Evolutionary conservation across 495 filamentous ascomycete species (phyloP).

Genomic region (Letharia columbiana): DNA sequence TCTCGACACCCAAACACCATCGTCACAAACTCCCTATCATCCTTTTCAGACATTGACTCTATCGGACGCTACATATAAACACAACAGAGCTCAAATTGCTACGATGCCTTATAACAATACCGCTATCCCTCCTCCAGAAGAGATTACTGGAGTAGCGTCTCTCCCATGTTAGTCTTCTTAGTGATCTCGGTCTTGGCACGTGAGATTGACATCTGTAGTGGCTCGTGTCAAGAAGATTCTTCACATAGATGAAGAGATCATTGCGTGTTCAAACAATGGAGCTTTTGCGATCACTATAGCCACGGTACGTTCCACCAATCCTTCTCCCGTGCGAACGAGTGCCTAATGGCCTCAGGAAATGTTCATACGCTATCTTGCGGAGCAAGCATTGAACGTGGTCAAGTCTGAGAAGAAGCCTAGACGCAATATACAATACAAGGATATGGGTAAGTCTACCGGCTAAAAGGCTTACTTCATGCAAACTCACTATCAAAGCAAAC

Average conservation of each 20-base stretch:
- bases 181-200: not conserved
- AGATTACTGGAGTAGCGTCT: slow-evolving; percentile 74
- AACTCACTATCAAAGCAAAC: slow-evolving; percentile 46
- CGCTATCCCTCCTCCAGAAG: slow-evolving; percentile 67
- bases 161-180: slow-evolving; percentile 62
- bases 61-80: not conserved
- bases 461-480: not conserved
- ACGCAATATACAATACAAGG: slow-evolving; percentile 92
- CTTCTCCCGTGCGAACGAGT: not conserved
- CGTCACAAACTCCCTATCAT: not conserved
- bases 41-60: not conserved
- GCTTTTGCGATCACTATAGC: slow-evolving; percentile 92
- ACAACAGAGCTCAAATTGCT: not conserved
- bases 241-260: slow-evolving; percentile 73
- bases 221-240: slow-evolving; percentile 93
- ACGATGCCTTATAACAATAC: slow-evolving; percentile 85
- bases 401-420: slow-evolving; percentile 85
- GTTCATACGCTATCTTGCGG: slow-evolving; percentile 88
- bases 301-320: slow-evolving; percentile 45
- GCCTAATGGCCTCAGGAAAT: slow-evolving; percentile 54
- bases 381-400: slow-evolving; percentile 78
- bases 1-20: not conserved
- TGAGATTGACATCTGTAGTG: slow-evolving; percentile 43
- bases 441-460: slow-evolving; percentile 53
- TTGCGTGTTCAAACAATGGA: slow-evolving; percentile 78